phyloP scores from a whole-genome alignment of 257 asterid species.

The Gynochthodes officinalis region DNA sequence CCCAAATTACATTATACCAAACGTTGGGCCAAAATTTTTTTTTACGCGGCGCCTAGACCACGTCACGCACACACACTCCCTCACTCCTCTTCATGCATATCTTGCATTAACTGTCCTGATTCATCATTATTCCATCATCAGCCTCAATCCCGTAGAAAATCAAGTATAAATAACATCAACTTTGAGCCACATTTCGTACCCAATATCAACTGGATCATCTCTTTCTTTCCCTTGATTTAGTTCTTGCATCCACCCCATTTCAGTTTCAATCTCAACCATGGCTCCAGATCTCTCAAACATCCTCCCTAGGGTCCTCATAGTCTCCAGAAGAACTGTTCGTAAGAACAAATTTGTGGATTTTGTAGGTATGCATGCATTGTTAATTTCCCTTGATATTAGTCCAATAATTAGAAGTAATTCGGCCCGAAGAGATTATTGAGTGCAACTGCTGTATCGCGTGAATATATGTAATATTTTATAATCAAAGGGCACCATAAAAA shows the following conservation, averaged over 20 bases:
- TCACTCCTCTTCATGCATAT: not conserved
- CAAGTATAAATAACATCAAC: not conserved
- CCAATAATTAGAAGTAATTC: too few relatives aligned
- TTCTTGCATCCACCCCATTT: not conserved
- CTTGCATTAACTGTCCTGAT: slow-evolving; percentile 9
- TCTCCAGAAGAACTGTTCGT: slow-evolving; percentile 66
- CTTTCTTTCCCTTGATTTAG: too few relatives aligned
- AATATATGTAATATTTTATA: too few relatives aligned
- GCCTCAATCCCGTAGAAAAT: not conserved
- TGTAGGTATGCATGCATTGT: slow-evolving; percentile 41
- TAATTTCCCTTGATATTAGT: too few relatives aligned
- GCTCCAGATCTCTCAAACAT: slow-evolving; percentile 49
- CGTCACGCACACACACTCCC: not conserved
- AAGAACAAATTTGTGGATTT: slow-evolving; percentile 77
- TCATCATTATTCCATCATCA: not conserved
- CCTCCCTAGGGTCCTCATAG: slow-evolving; percentile 69
- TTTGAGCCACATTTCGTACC: not conserved
- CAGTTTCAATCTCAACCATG: slow-evolving; percentile 10
- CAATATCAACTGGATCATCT: too few relatives aligned
- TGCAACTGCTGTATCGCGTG: too few relatives aligned
- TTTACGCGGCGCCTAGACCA: slow-evolving; percentile 27
- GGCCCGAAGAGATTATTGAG: too few relatives aligned
- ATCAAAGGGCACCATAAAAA: too few relatives aligned
- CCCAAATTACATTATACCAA: not conserved
- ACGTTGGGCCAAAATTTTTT: too few relatives aligned